Base-by-base conservation (phyloP, 352 stramenopile genomes). In the Detonula confervacea region DNA sequence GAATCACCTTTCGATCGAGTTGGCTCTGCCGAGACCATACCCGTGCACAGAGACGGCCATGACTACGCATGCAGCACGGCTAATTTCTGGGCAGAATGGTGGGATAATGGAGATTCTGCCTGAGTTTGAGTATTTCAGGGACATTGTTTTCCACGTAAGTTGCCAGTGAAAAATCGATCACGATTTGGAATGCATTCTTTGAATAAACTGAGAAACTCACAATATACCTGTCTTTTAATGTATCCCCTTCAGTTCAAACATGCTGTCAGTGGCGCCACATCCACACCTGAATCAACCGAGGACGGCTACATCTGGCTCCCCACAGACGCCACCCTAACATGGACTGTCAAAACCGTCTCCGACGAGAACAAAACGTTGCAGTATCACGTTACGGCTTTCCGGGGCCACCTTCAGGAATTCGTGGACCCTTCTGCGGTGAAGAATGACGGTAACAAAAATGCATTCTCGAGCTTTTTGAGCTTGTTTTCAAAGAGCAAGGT, bases 81-180 rank as follows among this genome's bases (percentile, higher is more conserved):
- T 95, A 3, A 93, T 95, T 74, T 91, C 87, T 14, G 94, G 94
- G 37, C 80, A 87, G 39, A 95, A 96, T 73, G 83, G 84, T 24
- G 85, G 90, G 1, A 87, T 97, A 16, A 85, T 97, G 61, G 95
- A 97, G 68, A 91, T 97, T 44, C 90, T 96, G 18, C 95, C 95
- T 0, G 94, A 97, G 73, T 92, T 97, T 59, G 95, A 92, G 59
- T 96, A 95, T 69, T 96, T 97, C 56, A 76, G 95, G n/a, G 95
- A 97, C 71, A 96, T 97, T 75, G 90, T 51, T n/a, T n/a, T n/a
- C n/a, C n/a, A n/a, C n/a, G n/a, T n/a, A n/a, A n/a, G n/a, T n/a
- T n/a, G n/a, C n/a, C n/a, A n/a, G n/a, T n/a, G n/a, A n/a, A n/a
- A n/a, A n/a, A n/a, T n/a, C n/a, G n/a, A n/a, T n/a, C n/a, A n/a